Conservation (phyloP, 495 filamentous ascomycete genomes). For the Aspergillus saccharolyticus region DNA sequence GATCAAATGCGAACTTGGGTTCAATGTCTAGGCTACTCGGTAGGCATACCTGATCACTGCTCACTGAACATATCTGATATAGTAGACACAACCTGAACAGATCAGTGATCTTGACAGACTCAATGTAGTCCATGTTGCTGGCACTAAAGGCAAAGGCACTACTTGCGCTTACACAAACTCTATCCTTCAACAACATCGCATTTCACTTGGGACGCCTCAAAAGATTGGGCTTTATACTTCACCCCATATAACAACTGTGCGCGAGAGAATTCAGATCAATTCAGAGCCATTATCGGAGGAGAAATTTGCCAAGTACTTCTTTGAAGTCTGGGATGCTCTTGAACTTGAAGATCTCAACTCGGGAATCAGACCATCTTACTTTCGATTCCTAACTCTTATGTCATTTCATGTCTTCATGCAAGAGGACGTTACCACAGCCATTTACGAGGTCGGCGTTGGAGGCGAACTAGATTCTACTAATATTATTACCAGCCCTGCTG, state of each 20-base stretch:
- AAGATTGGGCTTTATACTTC: slow-evolving; percentile 75
- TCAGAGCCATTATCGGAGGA: slow-evolving; percentile 1
- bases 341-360: slow-evolving; percentile 1
- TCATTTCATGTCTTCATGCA: slow-evolving; percentile 64
- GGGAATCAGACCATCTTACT: slow-evolving; percentile 7
- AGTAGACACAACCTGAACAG: too few species aligned
- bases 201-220: slow-evolving; percentile 18
- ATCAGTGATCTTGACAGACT: slow-evolving; percentile 27
- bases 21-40: too few species aligned
- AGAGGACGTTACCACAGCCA: slow-evolving; percentile 59
- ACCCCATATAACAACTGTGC: slow-evolving; percentile 50
- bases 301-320: slow-evolving; percentile 5
- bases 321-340: slow-evolving; percentile 6
- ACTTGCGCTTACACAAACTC: slow-evolving; percentile 33
- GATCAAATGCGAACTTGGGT: too few species aligned
- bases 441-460: slow-evolving; percentile 71
- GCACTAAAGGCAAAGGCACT: slow-evolving; percentile 77
- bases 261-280: slow-evolving; percentile 3
- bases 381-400: slow-evolving; percentile 67
- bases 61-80: too few species aligned
- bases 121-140: slow-evolving; percentile 69
- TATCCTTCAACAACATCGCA: slow-evolving; percentile 26
- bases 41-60: too few species aligned
- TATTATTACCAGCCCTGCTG: not conserved
- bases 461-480: slow-evolving; percentile 30